A percentile compares a stretch with the other conserved stretches of the same genome.
Evolutionary conservation across 306 rosid genomes (phyloP).

Genomic region (Prunus dulcis): DNA sequence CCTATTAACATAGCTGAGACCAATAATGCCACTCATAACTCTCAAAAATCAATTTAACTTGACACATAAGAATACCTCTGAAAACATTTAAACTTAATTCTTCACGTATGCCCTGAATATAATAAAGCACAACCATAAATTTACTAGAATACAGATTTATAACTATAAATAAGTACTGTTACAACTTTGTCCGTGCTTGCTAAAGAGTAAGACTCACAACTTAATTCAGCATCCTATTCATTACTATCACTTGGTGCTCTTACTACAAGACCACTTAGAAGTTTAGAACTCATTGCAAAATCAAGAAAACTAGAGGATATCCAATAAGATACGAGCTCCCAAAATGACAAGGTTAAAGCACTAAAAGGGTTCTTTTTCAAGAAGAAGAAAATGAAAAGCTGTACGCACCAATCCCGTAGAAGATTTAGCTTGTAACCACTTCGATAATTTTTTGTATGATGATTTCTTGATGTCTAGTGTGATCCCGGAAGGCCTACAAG

Average conservation of each 20-base stretch:
- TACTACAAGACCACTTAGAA: neutral
- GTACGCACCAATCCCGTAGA: constrained; percentile 71
- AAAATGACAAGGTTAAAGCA: neutral
- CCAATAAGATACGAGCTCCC: neutral
- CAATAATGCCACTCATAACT: neutral
- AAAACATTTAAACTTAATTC: neutral
- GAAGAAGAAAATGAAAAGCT: constrained; percentile 7
- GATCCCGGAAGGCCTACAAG: constrained; percentile 80
- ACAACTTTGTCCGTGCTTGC: too few relatives aligned
- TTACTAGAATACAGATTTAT: neutral
- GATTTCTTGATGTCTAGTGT: constrained; percentile 90
- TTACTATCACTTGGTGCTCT: neutral
- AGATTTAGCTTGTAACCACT: constrained; percentile 86
- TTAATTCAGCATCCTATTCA: neutral
- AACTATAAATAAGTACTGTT: too few relatives aligned
- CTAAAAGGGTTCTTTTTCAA: neutral
- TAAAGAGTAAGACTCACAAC: neutral
- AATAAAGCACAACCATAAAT: neutral
- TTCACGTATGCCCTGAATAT: neutral
- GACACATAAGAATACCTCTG: neutral
- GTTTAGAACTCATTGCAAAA: neutral
- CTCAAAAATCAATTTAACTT: neutral
- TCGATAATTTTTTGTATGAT: constrained; percentile 81
- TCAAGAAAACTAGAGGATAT: neutral
- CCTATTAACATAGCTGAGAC: neutral